These are phyloP conservation scores for Calcarisporium arbuscula DNA, from an alignment of 2,329 filamentous ascomycete species.

Conservation along the genomic window DNA sequence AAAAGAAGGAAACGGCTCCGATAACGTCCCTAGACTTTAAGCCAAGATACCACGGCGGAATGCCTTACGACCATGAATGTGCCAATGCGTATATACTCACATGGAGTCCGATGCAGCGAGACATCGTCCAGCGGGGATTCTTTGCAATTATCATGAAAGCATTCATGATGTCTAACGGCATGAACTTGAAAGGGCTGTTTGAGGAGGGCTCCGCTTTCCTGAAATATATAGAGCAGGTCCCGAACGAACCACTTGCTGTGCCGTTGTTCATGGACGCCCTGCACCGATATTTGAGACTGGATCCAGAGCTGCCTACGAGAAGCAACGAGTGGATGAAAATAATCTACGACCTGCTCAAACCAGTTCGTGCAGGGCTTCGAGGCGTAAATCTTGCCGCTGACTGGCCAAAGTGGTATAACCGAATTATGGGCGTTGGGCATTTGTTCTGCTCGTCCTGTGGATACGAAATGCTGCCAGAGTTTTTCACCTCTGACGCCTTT, in stretches of 20 bases:
- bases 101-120: slow-evolving; percentile 16
- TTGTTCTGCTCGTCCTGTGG: slow-evolving; percentile 29
- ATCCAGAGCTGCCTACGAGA: neutral
- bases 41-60: slow-evolving; percentile 24
- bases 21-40: slow-evolving; percentile 27
- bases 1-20: neutral
- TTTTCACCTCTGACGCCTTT: slow-evolving; percentile 15
- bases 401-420: slow-evolving; percentile 17
- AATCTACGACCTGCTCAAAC: slow-evolving; percentile 26
- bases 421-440: slow-evolving; percentile 16
- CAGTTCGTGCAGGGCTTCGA: slow-evolving; percentile 21
- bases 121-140: slow-evolving; percentile 26
- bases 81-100: slow-evolving; percentile 22
- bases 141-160: slow-evolving; percentile 26
- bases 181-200: slow-evolving; percentile 24
- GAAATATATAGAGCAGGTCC: slow-evolving; percentile 21
- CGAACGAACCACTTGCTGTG: slow-evolving; percentile 21
- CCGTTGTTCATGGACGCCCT: slow-evolving; percentile 26
- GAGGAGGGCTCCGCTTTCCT: slow-evolving; percentile 22
- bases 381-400: slow-evolving; percentile 14
- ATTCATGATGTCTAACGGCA: slow-evolving; percentile 23
- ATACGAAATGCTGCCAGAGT: slow-evolving; percentile 23
- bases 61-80: slow-evolving; percentile 9
- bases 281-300: slow-evolving; percentile 20
- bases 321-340: slow-evolving; percentile 12